Evolutionary conservation across 2,329 filamentous ascomycete species (phyloP).

Genomic region (Hyphodiscus sp.): DNA sequence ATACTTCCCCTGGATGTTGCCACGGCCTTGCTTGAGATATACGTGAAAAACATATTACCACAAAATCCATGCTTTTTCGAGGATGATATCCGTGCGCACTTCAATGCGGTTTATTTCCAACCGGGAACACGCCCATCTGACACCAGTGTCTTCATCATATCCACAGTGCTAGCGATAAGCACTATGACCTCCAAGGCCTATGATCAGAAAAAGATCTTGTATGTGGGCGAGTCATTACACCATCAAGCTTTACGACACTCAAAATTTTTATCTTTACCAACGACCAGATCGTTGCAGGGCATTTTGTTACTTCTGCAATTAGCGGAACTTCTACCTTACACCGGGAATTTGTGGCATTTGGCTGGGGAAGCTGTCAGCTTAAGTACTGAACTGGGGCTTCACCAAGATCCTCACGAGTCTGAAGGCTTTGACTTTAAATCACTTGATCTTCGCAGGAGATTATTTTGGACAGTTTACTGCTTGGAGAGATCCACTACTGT

Average conservation of each 20-base stretch:
- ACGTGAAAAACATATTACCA: background rate
- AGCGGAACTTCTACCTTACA: background rate
- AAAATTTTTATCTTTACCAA: background rate
- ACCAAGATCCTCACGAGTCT: background rate
- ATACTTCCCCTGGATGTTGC: background rate
- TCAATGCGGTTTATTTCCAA: background rate
- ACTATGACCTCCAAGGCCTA: background rate
- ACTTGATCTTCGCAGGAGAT: background rate
- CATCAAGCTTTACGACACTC: background rate
- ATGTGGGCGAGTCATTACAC: background rate
- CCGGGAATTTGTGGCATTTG: background rate
- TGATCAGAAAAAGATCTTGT: background rate
- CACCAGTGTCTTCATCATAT: background rate
- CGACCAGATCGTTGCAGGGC: background rate
- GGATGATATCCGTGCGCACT: background rate
- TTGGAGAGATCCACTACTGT: background rate
- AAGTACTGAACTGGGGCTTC: background rate
- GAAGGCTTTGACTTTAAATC: background rate
- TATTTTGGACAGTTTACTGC: background rate
- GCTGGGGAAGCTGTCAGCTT: background rate
- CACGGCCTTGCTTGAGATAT: background rate
- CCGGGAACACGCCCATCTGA: background rate
- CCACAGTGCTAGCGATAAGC: background rate
- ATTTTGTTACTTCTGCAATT: background rate
- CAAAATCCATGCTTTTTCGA: background rate